Percentiles rank a stretch among this genome's conserved stretches.
phyloP scores from a whole-genome alignment of 352 stramenopile species.

The Phytophthora parvispora region DNA sequence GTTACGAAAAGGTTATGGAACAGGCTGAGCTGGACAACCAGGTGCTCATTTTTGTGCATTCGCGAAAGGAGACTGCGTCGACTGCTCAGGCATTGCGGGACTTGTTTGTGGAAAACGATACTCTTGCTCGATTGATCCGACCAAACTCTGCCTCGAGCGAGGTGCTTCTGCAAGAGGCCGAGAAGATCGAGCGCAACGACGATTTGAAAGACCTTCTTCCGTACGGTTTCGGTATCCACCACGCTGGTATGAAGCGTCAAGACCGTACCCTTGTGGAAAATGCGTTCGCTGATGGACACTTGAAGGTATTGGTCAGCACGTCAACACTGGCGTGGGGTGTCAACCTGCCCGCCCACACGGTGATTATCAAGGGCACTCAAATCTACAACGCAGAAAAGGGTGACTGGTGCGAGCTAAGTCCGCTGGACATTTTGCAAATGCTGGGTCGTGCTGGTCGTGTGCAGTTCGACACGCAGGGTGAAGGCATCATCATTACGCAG shows the following conservation, averaged over 20 bases:
- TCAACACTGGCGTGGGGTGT: constrained; percentile 99
- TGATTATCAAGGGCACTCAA: constrained; percentile 99
- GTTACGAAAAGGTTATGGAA: constrained; percentile 98
- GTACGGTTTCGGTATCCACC: constrained; percentile 99
- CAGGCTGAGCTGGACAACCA: constrained; percentile 97
- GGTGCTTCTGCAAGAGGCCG: constrained; percentile 96
- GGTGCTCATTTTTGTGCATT: constrained; percentile 99
- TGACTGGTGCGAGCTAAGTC: constrained; percentile 98
- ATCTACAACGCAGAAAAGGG: constrained; percentile 99
- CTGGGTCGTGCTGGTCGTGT: constrained; percentile 98
- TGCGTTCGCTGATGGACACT: constrained; percentile 97
- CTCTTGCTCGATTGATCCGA: constrained; percentile 93
- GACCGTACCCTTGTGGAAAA: constrained; percentile 99
- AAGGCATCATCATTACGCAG: constrained; percentile 99
- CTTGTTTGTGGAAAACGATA: constrained; percentile 97
- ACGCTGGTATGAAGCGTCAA: constrained; percentile 98
- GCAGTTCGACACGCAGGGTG: constrained; percentile 98
- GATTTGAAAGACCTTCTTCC: constrained; percentile 99
- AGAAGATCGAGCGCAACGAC: constrained; percentile 95
- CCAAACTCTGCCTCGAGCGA: constrained; percentile 86
- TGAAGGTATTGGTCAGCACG: constrained; percentile 98
- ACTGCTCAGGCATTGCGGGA: constrained; percentile 98
- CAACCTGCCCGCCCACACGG: constrained; percentile 99
- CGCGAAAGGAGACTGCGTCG: constrained; percentile 98
- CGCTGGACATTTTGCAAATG: constrained; percentile 99